Percentiles rank a stretch among this genome's conserved stretches.
Evolutionary conservation across 1,284 basidiomycete genomes (phyloP).

Genomic region (Rhodotorula sp.): DNA sequence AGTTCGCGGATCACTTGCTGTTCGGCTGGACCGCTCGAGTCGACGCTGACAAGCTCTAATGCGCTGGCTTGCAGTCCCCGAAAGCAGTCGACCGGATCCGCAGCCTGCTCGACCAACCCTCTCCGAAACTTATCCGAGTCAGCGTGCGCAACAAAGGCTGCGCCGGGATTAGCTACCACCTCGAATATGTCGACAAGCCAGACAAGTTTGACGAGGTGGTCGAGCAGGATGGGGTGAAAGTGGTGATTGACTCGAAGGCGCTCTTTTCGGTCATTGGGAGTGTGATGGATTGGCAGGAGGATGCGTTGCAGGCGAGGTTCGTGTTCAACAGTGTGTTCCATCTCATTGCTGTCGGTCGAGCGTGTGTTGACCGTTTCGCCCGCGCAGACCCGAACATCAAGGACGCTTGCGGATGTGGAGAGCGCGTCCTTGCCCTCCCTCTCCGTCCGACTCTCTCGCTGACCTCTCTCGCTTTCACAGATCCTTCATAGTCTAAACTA

Average conservation of each 20-base stretch:
- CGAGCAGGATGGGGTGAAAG: conserved; percentile 86
- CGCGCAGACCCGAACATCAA: conserved; percentile 55
- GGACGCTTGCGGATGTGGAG: conserved; percentile 91
- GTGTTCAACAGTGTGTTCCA: conserved; percentile 75
- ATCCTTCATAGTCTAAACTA: conserved; percentile 31
- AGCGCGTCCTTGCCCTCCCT: conserved; percentile 52
- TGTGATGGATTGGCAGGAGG: conserved; percentile 98
- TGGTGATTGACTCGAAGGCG: conserved; percentile 95
- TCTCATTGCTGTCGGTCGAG: too few relatives aligned
- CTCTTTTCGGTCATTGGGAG: conserved; percentile 97
- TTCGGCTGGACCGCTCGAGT: not conserved
- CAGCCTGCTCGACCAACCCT: conserved; percentile 67
- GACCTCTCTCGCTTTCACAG: conserved; percentile 4
- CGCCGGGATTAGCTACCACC: conserved; percentile 93
- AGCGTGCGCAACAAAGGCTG: conserved; percentile 99
- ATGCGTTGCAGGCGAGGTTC: conserved; percentile 85
- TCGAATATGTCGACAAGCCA: conserved; percentile 90
- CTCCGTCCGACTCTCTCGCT: not conserved
- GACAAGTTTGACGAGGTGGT: conserved; percentile 97
- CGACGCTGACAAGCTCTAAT: too few relatives aligned
- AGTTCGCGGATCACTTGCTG: not conserved
- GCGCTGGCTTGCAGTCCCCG: conserved; percentile 64
- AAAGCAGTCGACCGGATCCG: conserved; percentile 70
- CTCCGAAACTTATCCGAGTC: conserved; percentile 90
- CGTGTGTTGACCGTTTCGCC: too few relatives aligned